Evolutionary conservation across 352 stramenopile species (phyloP).

Genomic region (Phytophthora europaea): DNA sequence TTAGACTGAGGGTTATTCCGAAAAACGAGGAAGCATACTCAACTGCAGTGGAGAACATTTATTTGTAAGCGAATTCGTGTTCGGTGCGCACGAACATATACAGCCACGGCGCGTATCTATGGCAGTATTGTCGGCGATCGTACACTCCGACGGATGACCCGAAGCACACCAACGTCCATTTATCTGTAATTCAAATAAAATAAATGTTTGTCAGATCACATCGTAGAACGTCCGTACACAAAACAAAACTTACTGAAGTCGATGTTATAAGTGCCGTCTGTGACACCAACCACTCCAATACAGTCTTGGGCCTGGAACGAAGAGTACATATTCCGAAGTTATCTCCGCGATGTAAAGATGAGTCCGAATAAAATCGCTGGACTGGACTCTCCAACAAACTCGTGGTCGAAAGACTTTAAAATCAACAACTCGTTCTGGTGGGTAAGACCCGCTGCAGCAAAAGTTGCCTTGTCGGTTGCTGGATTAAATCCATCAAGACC

Average conservation of each 20-base stretch:
- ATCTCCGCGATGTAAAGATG: background rate
- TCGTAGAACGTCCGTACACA: background rate
- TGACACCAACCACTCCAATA: slow-evolving; percentile 1
- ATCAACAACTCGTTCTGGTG: slow-evolving; percentile 6
- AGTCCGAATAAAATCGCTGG: background rate
- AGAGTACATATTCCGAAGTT: slow-evolving; percentile 3
- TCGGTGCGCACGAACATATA: slow-evolving; percentile 10
- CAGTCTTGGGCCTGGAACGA: background rate
- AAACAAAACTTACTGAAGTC: slow-evolving; percentile 5
- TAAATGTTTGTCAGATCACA: no score
- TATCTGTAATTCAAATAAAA: background rate
- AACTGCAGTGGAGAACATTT: background rate
- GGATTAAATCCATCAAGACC: no score
- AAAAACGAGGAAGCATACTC: background rate
- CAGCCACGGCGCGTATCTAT: background rate
- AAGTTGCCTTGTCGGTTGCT: no score
- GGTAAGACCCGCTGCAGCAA: no score
- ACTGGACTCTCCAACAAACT: background rate
- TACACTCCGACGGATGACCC: background rate
- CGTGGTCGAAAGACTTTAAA: slow-evolving; percentile 3
- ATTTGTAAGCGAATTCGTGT: background rate
- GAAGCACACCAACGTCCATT: slow-evolving; percentile 5
- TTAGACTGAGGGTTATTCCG: no score
- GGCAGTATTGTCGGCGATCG: background rate
- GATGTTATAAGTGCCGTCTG: background rate